Conservation (phyloP, 2,329 filamentous ascomycete genomes). For the Apiospora aurea region DNA sequence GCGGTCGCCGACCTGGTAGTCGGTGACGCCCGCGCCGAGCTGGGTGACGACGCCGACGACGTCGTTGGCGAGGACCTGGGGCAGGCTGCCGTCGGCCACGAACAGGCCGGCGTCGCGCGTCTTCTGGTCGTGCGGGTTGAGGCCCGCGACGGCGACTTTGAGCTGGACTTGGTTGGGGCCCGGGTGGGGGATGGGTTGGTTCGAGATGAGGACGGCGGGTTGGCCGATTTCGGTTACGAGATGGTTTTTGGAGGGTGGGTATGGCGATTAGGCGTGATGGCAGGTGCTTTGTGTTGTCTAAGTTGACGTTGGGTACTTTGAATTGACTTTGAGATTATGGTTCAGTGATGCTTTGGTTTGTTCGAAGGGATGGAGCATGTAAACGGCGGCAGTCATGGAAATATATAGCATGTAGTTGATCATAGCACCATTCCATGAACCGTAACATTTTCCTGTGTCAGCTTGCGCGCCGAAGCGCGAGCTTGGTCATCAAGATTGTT, state of each 20-base stretch:
- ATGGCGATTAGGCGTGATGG: too few species aligned
- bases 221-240: constrained; percentile 36
- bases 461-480: neutral
- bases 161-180: constrained; percentile 44
- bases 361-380: neutral
- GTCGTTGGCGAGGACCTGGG: constrained; percentile 45
- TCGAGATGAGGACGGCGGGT: constrained; percentile 33
- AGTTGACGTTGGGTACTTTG: neutral
- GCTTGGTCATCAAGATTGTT: neutral
- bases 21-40: constrained; percentile 37
- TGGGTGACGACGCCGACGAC: constrained; percentile 43
- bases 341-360: neutral
- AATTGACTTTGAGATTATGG: neutral
- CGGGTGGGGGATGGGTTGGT: constrained; percentile 40
- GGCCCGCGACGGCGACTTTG: constrained; percentile 44
- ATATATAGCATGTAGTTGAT: neutral
- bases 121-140: constrained; percentile 47
- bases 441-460: neutral
- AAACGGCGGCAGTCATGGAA: too few species aligned
- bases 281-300: neutral
- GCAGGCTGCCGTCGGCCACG: constrained; percentile 39
- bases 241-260: constrained; percentile 36
- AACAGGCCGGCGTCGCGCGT: constrained; percentile 45
- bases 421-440: neutral
- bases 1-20: constrained; percentile 42